Conservation (phyloP, 306 rosid species). For the Medicago truncatula region DNA sequence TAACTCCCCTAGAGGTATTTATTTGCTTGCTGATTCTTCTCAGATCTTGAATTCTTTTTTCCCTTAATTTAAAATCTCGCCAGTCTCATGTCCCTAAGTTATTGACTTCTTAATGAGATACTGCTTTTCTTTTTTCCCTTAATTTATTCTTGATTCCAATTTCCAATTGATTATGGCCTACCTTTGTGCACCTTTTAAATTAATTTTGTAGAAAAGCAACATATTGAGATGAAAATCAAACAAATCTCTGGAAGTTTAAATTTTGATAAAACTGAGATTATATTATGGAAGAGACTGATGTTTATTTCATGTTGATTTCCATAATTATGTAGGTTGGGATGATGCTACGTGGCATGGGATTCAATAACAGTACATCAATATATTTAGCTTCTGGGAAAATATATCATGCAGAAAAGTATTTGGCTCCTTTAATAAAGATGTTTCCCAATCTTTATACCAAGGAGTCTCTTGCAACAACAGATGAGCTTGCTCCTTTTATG, state of each 20-base stretch:
- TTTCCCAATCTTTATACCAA: constrained; percentile 88
- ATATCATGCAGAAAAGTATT: constrained; percentile 74
- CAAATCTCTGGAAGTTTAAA: constrained; percentile 4
- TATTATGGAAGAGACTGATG: constrained; percentile 34
- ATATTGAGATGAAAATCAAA: constrained; percentile 21
- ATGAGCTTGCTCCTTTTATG: constrained; percentile 87
- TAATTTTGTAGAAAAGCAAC: neutral
- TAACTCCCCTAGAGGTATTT: constrained; percentile 88
- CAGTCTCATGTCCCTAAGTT: constrained; percentile 1
- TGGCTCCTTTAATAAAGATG: constrained; percentile 77
- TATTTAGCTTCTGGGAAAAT: constrained; percentile 93
- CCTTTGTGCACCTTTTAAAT: constrained; percentile 6
- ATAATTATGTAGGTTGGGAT: constrained; percentile 77
- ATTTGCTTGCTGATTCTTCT: constrained; percentile 35
- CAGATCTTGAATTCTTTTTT: neutral
- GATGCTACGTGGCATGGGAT: constrained; percentile 96
- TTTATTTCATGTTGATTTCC: constrained; percentile 46
- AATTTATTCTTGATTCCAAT: neutral
- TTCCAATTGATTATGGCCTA: constrained; percentile 20
- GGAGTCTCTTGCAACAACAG: constrained; percentile 82
- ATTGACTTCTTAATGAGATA: constrained; percentile 23
- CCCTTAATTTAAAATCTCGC: constrained; percentile 1
- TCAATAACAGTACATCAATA: constrained; percentile 76
- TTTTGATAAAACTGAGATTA: constrained; percentile 31
- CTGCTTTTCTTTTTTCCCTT: neutral